Evolutionary conservation across 2,329 filamentous ascomycete genomes (phyloP), one percentile per base, ranked within the genome.

Genomic region (Colletotrichum graminicola): DNA sequence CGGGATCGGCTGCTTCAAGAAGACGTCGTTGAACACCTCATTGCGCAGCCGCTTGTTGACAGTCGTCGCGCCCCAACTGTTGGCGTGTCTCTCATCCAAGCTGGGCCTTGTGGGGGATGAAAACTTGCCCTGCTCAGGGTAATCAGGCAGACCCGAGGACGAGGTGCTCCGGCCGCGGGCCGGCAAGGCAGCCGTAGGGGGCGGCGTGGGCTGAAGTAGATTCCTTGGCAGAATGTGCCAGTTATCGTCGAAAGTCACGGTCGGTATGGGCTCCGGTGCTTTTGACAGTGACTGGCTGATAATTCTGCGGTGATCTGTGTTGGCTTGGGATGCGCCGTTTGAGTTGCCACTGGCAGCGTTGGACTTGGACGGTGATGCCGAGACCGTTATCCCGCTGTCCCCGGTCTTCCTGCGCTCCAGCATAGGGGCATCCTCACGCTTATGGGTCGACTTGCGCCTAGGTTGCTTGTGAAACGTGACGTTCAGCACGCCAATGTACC

Each of bases 401-500:
- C 66, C 63, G 5, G 66, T 71, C 21, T 67, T 69, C 66, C 74
- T 76, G 29, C 77, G 78, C 7, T 71, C 66, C 18, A 71, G 32
- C 21, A 71, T 75, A 0, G 77, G 77, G 16, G 76, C 76, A 14
- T 87, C 85, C 8, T 89, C 88, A 70, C 83, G 87, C 74, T 83
- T 89, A 64, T 84, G 80, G 0, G 82, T 85, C 43, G 88, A 89
- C 77, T 86, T 90, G 60, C 89, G 90, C 66, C 94, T 93, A 2
- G 89, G 86, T 69, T 91, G 91, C 79, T 97, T 97, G 62, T 94
- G 94, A 79, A 97, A 98, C 0, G 94, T 98, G 26, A 98, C 95
- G 80, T 98, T 98, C 62, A 99, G 84, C 52, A 99, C 96, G 73
- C 96, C 96, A 77, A 99, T 98, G 77, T 99, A 98, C 91, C 95